A percentile compares a stretch with the other conserved stretches of the same genome.
These are phyloP conservation scores for Mycosphaerella arachidis DNA, from an alignment of 2,329 filamentous ascomycete species.

Conservation along the genomic window DNA sequence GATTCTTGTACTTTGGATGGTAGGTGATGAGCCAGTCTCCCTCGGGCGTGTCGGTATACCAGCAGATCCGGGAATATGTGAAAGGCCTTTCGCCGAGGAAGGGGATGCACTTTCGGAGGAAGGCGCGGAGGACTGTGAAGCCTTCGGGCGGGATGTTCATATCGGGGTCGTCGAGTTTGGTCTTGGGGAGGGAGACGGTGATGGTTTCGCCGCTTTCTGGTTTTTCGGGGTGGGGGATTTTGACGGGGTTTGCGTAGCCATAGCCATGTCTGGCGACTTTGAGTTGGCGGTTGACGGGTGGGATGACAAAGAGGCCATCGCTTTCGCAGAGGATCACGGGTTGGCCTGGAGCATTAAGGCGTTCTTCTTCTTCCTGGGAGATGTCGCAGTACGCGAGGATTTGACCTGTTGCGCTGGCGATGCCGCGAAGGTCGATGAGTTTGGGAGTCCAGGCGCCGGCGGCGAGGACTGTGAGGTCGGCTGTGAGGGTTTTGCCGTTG, in stretches of 20 bases:
- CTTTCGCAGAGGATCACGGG: conserved; percentile 71
- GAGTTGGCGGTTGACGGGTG: conserved; percentile 49
- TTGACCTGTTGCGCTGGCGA: conserved; percentile 77
- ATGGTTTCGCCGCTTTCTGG: conserved; percentile 31
- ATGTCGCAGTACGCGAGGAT: conserved; percentile 73
- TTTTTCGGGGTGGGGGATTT: conserved; percentile 45
- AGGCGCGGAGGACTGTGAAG: conserved; percentile 56
- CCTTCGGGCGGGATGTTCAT: conserved; percentile 55
- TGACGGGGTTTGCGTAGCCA: conserved; percentile 46
- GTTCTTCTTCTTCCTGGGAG: conserved; percentile 63
- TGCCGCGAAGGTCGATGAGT: conserved; percentile 71
- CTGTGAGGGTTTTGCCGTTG: conserved; percentile 50
- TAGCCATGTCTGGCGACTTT: conserved; percentile 50
- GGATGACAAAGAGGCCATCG: conserved; percentile 70
- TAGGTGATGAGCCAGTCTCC: conserved; percentile 54
- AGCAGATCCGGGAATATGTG: conserved; percentile 48
- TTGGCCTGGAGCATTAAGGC: conserved; percentile 51
- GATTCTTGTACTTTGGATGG: conserved; percentile 46
- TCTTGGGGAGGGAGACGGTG: conserved; percentile 47
- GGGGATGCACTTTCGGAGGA: conserved; percentile 52
- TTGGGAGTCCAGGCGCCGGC: conserved; percentile 82
- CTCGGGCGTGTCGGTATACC: conserved; percentile 54
- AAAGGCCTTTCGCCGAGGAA: conserved; percentile 40
- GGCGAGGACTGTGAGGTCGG: conserved; percentile 73
- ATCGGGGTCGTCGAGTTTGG: conserved; percentile 41